These are phyloP conservation scores for Vitis cinerea DNA, from an alignment of 164 flowering plant species.

Conservation along the genomic window DNA sequence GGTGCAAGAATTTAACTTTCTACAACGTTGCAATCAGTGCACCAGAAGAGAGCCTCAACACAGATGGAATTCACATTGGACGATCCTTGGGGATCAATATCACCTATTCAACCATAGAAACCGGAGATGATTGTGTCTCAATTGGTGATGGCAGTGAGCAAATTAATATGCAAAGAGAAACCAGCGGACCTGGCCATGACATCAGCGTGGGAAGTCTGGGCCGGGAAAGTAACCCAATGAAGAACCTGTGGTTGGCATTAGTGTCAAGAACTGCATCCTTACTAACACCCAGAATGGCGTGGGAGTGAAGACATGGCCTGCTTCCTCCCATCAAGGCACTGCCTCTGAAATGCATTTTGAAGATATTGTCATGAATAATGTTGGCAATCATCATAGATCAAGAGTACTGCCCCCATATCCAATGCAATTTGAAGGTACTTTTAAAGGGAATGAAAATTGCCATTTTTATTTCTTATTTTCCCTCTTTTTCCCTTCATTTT, in stretches of 20 bases:
- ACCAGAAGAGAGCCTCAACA: conserved; percentile 33
- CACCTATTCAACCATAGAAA: conserved; percentile 15
- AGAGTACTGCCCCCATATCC: conserved; percentile 21
- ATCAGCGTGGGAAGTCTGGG: conserved; percentile 31
- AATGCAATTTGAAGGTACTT: conserved; percentile 10
- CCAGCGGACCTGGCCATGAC: conserved; percentile 25
- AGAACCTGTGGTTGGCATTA: conserved; percentile 4
- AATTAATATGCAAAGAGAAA: conserved; percentile 1
- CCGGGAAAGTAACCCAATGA: conserved; percentile 14
- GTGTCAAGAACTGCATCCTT: conserved; percentile 13
- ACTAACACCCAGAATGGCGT: conserved; percentile 16
- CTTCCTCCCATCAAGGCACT: not conserved
- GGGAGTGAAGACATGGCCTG: conserved; percentile 25
- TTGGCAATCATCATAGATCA: conserved; percentile 28
- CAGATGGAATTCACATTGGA: conserved; percentile 53
- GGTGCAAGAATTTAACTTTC: conserved; percentile 27
- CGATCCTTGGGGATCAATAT: conserved; percentile 24
- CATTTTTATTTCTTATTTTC: not conserved
- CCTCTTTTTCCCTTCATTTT: not conserved
- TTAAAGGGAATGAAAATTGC: too few relatives aligned
- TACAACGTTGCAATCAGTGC: conserved; percentile 19
- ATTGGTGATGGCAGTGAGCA: not conserved
- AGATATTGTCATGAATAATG: conserved; percentile 20
- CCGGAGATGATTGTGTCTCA: conserved; percentile 54
- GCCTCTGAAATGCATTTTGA: conserved; percentile 15